Base-by-base conservation (phyloP, 2,329 filamentous ascomycete species). In the Diplodia intermedia region DNA sequence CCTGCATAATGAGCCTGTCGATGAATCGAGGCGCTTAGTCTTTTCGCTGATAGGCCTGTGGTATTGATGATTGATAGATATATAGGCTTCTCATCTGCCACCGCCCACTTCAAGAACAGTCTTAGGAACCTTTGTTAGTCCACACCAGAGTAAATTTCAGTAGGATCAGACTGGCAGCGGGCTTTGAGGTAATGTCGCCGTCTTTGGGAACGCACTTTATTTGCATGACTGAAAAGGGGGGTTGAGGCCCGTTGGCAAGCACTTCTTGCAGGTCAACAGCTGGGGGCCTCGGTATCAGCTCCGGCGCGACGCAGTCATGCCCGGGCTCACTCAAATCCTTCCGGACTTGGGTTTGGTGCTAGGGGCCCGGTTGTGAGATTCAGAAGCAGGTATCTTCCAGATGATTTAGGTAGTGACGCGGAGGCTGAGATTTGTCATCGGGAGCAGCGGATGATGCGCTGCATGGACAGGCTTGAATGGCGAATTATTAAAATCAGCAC, bases 381-480 rank as follows among this genome's bases (percentile, higher is more conserved):
- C 3, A 7, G n/a, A 20, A 9, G n/a, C 18, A n/a, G 15, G 43
- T 47, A 47, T 47, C 7, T 47, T 47, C 8, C 11, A 20, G 43
- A 47, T 47, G 18, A n/a, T 26, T 2, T 26, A 26, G 23, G 23
- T 3, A 23, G n/a, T 62, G 60, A 63, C 60, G 60, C 12, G 47
- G 43, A 63, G 29, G 43, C 60, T 63, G 43, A 26, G 9, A 23
- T 63, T 52, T 26, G 60, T 52, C 60, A 52, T 63, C 31, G 15
- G 3, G 43, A 23, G 8, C 14, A 33, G n/a, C 33, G 33, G 9
- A 40, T 15, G 33, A 20, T 12, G 55, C 15, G 55, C 38, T 47
- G n/a, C n/a, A n/a, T n/a, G 55, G 14, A 8, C 15, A 4, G 11
- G 15, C 7, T 12, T 40, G 20, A 60, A 15, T 47, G 55, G 57